phyloP scores from a whole-genome alignment of 495 filamentous ascomycete genomes.

The Lasiosphaeria ovina region DNA sequence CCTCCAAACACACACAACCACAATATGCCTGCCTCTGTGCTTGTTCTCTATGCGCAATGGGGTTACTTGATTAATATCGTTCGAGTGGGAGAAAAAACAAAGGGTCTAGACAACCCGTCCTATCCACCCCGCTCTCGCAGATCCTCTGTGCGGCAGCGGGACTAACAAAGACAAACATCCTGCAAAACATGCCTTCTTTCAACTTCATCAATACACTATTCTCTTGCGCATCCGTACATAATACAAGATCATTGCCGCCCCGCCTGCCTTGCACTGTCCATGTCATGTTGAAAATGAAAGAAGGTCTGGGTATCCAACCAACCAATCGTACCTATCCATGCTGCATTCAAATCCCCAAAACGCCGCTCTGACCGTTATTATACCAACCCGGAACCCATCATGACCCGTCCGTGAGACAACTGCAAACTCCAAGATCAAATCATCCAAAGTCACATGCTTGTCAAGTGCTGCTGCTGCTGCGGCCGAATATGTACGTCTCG shows the following conservation, averaged over 20 bases:
- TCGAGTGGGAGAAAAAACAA: conserved; percentile 58
- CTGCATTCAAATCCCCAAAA: too few species aligned
- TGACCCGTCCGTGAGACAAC: too few species aligned
- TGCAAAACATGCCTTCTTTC: background rate
- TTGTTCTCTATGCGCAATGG: conserved; percentile 47
- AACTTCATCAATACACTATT: background rate
- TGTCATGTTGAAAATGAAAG: too few species aligned
- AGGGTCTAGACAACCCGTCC: conserved; percentile 61
- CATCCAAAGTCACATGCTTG: background rate
- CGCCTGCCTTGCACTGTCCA: too few species aligned
- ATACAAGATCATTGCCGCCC: background rate
- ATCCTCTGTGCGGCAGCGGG: conserved; percentile 49
- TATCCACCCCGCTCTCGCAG: conserved; percentile 58
- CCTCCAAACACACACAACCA: conserved; percentile 33
- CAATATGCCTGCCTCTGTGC: conserved; percentile 57
- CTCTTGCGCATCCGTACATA: conserved; percentile 2
- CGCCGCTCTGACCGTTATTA: too few species aligned
- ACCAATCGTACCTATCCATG: too few species aligned
- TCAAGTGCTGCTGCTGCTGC: background rate
- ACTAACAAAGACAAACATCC: conserved; percentile 60
- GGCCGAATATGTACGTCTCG: conserved; percentile 34
- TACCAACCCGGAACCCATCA: too few species aligned
- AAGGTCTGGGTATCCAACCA: too few species aligned
- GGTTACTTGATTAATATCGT: conserved; percentile 55
- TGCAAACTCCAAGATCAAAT: background rate